phyloP scores from a whole-genome alignment of 441 rosid genomes.

The Mallotus repandus region DNA sequence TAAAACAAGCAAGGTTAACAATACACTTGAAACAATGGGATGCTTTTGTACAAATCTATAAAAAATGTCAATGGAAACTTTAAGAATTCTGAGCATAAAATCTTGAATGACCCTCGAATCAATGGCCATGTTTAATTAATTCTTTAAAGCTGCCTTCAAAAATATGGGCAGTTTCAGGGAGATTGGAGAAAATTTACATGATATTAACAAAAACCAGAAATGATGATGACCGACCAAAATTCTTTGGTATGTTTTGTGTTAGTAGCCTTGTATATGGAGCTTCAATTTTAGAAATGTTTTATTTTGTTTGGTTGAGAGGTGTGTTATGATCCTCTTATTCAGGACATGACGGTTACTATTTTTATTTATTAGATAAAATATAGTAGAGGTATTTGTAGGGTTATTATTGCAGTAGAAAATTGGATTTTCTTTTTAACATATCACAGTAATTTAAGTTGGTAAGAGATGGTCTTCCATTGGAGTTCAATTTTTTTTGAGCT shows the following conservation, averaged over 20 bases:
- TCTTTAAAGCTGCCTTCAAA: conserved; percentile 6
- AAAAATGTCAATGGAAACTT: conserved; percentile 31
- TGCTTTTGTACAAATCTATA: conserved; percentile 40
- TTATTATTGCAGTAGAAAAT: neutral
- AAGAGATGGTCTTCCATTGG: too few species aligned
- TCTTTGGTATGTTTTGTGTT: conserved; percentile 1
- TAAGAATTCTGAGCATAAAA: conserved; percentile 39
- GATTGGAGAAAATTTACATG: neutral
- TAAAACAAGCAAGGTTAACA: conserved; percentile 35
- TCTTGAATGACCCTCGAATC: conserved; percentile 39
- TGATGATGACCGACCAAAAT: conserved; percentile 10
- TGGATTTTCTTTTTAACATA: neutral
- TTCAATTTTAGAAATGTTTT: conserved; percentile 31
- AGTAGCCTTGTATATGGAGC: conserved; percentile 18
- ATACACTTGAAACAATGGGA: conserved; percentile 43
- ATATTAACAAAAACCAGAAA: conserved; percentile 3
- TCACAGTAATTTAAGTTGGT: too few species aligned
- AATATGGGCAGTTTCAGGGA: neutral
- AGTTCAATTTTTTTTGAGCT: too few species aligned
- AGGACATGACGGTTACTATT: conserved; percentile 37
- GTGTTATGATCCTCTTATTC: conserved; percentile 52
- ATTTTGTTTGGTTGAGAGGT: conserved; percentile 35
- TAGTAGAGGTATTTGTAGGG: conserved; percentile 23
- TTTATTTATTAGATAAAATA: conserved; percentile 30
- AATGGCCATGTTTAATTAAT: conserved; percentile 42